These are phyloP conservation scores for Physocladia obscura DNA, from an alignment of 192 early-diverging fungal species.

Conservation along the genomic window DNA sequence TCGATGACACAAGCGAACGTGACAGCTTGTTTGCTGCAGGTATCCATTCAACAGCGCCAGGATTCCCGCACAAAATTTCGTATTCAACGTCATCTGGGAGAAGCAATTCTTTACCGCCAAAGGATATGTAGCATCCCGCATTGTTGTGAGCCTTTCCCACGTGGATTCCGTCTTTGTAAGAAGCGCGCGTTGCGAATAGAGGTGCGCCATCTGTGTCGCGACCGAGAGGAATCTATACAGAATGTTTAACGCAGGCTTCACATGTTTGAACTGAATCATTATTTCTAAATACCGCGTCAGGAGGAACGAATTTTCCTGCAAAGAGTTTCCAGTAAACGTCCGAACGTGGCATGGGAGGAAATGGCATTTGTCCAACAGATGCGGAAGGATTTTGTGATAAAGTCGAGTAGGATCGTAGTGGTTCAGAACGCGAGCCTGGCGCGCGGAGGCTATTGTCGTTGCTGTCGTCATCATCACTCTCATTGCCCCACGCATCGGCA, in stretches of 20 bases:
- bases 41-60: slow-evolving; percentile 7
- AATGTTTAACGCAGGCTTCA: background rate
- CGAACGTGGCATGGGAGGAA: background rate
- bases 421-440: too few species aligned
- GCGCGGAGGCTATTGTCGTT: background rate
- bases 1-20: background rate
- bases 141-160: slow-evolving; percentile 11
- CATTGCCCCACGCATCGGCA: slow-evolving; percentile 4
- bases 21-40: background rate
- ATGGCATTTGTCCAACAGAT: background rate
- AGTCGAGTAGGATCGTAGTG: too few species aligned
- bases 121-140: slow-evolving; percentile 10
- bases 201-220: slow-evolving; percentile 13
- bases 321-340: background rate
- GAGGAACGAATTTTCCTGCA: slow-evolving; percentile 1
- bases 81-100: background rate
- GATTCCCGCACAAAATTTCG: slow-evolving; percentile 13
- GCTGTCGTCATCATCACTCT: background rate
- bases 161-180: background rate
- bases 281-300: background rate
- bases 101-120: slow-evolving; percentile 10
- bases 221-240: slow-evolving; percentile 1
- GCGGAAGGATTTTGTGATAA: too few species aligned
- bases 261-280: background rate
- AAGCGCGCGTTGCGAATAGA: slow-evolving; percentile 4